Evolutionary conservation across 2,329 filamentous ascomycete species (phyloP), one percentile per base, ranked within the genome.

Genomic region (Monilinia fructigena): DNA sequence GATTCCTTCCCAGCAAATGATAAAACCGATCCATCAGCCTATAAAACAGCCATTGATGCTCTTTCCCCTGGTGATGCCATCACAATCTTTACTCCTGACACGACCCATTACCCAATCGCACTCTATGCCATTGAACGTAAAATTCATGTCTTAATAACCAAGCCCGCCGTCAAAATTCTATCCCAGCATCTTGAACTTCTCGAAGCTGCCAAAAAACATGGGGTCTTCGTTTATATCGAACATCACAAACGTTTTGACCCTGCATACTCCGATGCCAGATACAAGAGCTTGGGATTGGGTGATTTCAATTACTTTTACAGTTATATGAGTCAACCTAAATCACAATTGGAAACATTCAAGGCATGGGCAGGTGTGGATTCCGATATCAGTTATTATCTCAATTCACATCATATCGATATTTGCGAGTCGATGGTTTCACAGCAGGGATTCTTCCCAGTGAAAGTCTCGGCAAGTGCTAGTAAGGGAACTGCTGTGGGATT

Each of bases 281-380:
- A 89, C 80, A 88, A 89, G 73, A 91, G 92, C 18, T 81, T 86
- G 75, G 87, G 83, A 63, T 82, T 97, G 10, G 93, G 93, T 70
- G 92, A 97, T 80, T 97, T 97, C 86, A 97, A 96, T 83, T 97
- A 97, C 83, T 97, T 96, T 78, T 97, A 97, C 84, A 90, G 86
- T 73, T 97, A 97, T 85, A 75, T 75, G 74, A 67, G 58, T 7
- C 74, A 75, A 61, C 74, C 74, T 1, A 75, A 75, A 55, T 67
- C 60, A 12, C 74, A 75, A 60, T 65, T 75, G n/a, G 74, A 75
- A 66, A 75, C 74, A 1, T 75, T 75, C 69, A 75, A 74, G 55
- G 72, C 73, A 2, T 75, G 74, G 74, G 93, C 93, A 0, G 93
- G 93, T 70, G 87, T 89, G 74, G 93, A 97, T 73, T 93, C 89